Percentiles rank a stretch among this genome's conserved stretches.
phyloP scores from a whole-genome alignment of 2,329 filamentous ascomycete species.

The Aspergillus tamarii region DNA sequence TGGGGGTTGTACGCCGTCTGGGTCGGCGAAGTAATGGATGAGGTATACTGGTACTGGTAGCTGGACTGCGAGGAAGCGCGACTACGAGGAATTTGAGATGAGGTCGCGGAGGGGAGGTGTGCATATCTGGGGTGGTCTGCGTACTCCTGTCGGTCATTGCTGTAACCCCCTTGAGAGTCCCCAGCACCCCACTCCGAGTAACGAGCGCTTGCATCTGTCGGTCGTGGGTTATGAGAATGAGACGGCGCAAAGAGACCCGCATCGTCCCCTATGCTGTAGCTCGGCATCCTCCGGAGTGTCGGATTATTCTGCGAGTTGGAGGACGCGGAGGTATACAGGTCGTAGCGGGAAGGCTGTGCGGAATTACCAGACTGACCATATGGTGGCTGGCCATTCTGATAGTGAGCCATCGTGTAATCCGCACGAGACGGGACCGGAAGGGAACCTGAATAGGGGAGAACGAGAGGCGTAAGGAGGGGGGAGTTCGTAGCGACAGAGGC shows the following conservation, averaged over 20 bases:
- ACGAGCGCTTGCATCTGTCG: slow-evolving; percentile 39
- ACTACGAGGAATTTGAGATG: slow-evolving; percentile 40
- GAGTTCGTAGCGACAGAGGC: not conserved
- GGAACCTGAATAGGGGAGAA: not conserved
- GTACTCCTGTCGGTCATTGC: slow-evolving; percentile 32
- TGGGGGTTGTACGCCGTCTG: slow-evolving; percentile 65
- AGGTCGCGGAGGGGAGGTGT: slow-evolving; percentile 36
- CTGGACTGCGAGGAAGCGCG: slow-evolving; percentile 50
- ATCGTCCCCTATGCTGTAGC: slow-evolving; percentile 79
- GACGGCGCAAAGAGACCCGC: slow-evolving; percentile 52
- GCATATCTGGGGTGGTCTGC: slow-evolving; percentile 38
- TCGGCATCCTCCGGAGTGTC: slow-evolving; percentile 61
- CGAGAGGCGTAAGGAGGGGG: slow-evolving; percentile 1
- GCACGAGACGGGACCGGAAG: not conserved
- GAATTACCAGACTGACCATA: slow-evolving; percentile 43
- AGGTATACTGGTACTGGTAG: slow-evolving; percentile 51
- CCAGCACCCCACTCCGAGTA: slow-evolving; percentile 42
- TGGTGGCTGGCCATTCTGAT: slow-evolving; percentile 56
- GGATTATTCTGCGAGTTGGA: slow-evolving; percentile 45
- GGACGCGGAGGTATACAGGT: slow-evolving; percentile 42
- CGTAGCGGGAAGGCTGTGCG: slow-evolving; percentile 41
- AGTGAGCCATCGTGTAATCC: slow-evolving; percentile 55
- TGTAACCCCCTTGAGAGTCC: slow-evolving; percentile 38
- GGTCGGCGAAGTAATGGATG: slow-evolving; percentile 42
- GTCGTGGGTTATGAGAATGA: slow-evolving; percentile 30